Conservation (phyloP, 1,284 basidiomycete genomes). For the Ustilago shanxiensis region DNA sequence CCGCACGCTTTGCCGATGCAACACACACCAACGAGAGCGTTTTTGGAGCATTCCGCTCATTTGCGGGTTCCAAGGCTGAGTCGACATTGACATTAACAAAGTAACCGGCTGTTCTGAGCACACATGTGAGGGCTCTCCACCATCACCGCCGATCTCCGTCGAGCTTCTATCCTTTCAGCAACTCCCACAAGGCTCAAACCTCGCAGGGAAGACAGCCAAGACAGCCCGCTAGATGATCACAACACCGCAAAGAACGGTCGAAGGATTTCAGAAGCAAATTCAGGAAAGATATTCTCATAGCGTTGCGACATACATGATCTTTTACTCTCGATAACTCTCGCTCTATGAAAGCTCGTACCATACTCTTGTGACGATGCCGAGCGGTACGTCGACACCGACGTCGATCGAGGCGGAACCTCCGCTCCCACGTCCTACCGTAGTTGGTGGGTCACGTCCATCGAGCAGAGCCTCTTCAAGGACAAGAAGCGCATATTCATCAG, state of each 20-base stretch:
- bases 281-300: background rate
- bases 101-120: background rate
- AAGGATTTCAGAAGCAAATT: background rate
- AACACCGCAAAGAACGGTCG: background rate
- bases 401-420: conserved; percentile 14
- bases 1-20: background rate
- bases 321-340: background rate
- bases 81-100: conserved; percentile 2
- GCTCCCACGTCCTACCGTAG: conserved; percentile 41
- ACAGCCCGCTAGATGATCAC: background rate
- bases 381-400: background rate
- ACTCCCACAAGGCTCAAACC: background rate
- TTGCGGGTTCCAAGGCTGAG: conserved; percentile 11
- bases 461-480: conserved; percentile 28
- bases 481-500: conserved; percentile 16
- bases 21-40: background rate
- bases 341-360: background rate
- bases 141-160: background rate
- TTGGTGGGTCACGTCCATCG: conserved; percentile 26
- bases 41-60: background rate
- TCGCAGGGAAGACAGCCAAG: background rate
- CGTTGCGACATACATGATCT: background rate
- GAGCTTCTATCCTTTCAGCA: background rate
- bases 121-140: background rate
- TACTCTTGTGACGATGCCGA: conserved; percentile 3